These are phyloP conservation scores for Cucumis cinereus DNA, from an alignment of 306 rosid genomes.

Conservation along the genomic window DNA sequence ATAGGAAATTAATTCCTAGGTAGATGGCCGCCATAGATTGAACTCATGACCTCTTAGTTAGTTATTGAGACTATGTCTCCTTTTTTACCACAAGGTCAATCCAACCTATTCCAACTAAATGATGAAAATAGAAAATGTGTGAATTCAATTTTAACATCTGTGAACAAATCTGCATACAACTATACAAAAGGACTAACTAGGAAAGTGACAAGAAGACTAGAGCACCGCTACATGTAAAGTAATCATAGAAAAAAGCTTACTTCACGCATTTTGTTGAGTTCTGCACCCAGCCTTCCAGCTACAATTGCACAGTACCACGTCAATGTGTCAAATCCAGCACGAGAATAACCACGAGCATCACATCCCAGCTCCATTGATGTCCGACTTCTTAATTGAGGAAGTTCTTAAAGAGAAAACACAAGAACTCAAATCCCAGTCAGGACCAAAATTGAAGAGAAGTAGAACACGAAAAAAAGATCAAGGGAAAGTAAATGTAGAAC, in stretches of 20 bases:
- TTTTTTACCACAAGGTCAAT: too few relatives aligned
- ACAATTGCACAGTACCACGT: constrained; percentile 89
- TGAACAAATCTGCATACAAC: background rate
- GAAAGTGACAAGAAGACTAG: background rate
- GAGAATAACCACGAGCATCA: constrained; percentile 78
- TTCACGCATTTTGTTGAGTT: constrained; percentile 76
- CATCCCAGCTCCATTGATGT: constrained; percentile 90
- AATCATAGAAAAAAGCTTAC: constrained; percentile 35
- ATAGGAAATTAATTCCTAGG: too few relatives aligned
- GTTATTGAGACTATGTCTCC: too few relatives aligned
- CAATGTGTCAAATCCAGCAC: constrained; percentile 61
- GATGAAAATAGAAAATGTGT: background rate
- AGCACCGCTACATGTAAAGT: constrained; percentile 3
- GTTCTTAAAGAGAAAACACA: constrained; percentile 27
- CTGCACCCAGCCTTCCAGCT: constrained; percentile 66
- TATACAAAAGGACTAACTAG: background rate
- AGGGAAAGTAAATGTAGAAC: background rate
- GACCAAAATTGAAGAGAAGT: background rate
- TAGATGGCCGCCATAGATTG: too few relatives aligned
- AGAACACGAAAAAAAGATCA: background rate
- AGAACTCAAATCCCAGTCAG: background rate
- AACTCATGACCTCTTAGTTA: too few relatives aligned
- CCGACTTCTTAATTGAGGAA: constrained; percentile 62
- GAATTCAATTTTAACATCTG: background rate
- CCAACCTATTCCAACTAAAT: background rate